Conservation (phyloP, 2,329 filamentous ascomycete genomes). For the Parastagonospora avenae region DNA sequence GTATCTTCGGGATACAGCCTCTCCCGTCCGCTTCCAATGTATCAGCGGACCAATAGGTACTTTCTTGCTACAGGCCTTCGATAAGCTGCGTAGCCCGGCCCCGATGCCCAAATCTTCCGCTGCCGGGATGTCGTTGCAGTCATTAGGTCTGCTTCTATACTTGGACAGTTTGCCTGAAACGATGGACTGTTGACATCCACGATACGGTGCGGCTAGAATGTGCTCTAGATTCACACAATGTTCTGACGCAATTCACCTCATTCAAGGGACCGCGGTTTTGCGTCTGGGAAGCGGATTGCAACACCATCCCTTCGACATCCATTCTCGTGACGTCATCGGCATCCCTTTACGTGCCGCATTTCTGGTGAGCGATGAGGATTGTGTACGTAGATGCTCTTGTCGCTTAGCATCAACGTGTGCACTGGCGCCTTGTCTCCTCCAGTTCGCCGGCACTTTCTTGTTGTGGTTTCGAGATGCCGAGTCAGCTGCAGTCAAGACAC, state of each 20-base stretch:
- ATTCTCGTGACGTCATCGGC: neutral
- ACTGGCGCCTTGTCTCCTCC: no score
- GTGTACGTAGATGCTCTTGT: no score
- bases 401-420: no score
- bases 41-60: neutral
- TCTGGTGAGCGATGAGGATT: no score
- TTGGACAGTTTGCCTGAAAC: neutral
- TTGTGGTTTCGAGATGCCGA: no score
- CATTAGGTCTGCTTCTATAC: no score
- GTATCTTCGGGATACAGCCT: conserved; percentile 1
- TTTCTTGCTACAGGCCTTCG: neutral
- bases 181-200: neutral
- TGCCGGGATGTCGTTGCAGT: no score
- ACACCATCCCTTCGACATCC: neutral
- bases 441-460: no score
- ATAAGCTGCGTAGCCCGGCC: neutral
- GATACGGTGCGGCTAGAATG: neutral
- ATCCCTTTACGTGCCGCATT: neutral
- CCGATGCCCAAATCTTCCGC: no score
- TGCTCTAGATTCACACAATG: neutral
- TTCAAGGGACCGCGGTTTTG: neutral
- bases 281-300: neutral
- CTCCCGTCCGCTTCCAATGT: neutral
- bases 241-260: neutral
- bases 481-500: no score